Evolutionary conservation across 441 rosid genomes (phyloP).

Genomic region (Eutrema salsugineum): DNA sequence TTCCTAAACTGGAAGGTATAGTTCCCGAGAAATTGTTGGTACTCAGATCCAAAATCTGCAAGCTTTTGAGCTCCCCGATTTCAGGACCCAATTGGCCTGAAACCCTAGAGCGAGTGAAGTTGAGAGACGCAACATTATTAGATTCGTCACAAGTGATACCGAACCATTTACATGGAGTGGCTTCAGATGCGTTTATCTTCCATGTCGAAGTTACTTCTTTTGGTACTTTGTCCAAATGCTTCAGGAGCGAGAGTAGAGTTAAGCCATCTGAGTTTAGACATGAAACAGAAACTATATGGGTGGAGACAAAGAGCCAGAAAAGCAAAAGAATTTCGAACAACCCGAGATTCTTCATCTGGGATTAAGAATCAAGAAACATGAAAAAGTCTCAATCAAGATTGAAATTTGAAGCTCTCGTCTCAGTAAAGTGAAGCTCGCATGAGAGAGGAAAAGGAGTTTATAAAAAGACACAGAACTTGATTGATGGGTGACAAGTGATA

Average conservation of each 20-base stretch:
- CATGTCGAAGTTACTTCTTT: slow-evolving; percentile 46
- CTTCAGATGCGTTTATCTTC: slow-evolving; percentile 45
- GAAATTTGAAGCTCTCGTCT: neutral
- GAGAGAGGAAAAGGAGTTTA: neutral
- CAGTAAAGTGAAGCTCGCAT: neutral
- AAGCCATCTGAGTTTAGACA: slow-evolving; percentile 47
- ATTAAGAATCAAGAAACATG: slow-evolving; percentile 5
- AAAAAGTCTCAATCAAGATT: neutral
- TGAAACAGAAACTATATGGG: slow-evolving; percentile 8
- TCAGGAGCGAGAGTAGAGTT: slow-evolving; percentile 48
- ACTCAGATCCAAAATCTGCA: slow-evolving; percentile 50
- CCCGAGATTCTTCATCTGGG: slow-evolving; percentile 21
- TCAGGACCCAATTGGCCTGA: slow-evolving; percentile 65
- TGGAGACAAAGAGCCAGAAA: slow-evolving; percentile 15
- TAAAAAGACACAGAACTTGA: neutral
- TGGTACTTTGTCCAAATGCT: slow-evolving; percentile 45
- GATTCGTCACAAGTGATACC: slow-evolving; percentile 56
- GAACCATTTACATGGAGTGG: slow-evolving; percentile 65
- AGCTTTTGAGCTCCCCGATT: slow-evolving; percentile 39
- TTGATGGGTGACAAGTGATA: neutral
- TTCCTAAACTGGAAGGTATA: slow-evolving; percentile 48
- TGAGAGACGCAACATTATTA: slow-evolving; percentile 36
- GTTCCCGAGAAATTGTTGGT: slow-evolving; percentile 47
- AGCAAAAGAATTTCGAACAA: slow-evolving; percentile 7
- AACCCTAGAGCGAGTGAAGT: slow-evolving; percentile 42